Evolutionary conservation across 1,284 basidiomycete species (phyloP).

Genomic region (Veloporphyrellus conicus): DNA sequence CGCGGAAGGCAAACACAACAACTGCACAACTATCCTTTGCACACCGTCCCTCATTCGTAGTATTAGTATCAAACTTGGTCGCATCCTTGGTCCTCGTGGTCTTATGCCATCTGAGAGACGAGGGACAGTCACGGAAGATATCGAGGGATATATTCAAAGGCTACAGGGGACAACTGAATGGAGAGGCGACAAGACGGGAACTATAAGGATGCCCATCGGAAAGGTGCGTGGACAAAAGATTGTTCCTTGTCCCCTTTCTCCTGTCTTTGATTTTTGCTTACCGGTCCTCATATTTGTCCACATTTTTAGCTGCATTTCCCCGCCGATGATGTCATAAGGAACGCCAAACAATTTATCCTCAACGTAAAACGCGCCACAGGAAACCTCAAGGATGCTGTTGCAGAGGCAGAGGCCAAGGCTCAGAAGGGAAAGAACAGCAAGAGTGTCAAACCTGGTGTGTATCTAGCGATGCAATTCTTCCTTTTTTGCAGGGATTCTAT

Average conservation of each 20-base stretch:
- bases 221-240: constrained; percentile 41
- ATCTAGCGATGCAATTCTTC: background rate
- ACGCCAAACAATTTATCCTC: constrained; percentile 74
- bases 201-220: constrained; percentile 76
- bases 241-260: background rate
- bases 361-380: constrained; percentile 76
- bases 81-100: constrained; percentile 88
- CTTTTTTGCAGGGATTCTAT: background rate
- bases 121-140: constrained; percentile 89
- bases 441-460: constrained; percentile 40
- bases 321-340: constrained; percentile 70
- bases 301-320: constrained; percentile 66
- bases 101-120: constrained; percentile 93
- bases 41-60: constrained; percentile 76
- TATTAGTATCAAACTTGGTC: constrained; percentile 80
- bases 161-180: constrained; percentile 86
- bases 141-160: constrained; percentile 75
- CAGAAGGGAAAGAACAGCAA: constrained; percentile 39
- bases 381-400: constrained; percentile 47
- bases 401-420: constrained; percentile 27
- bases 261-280: background rate
- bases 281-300: constrained; percentile 5
- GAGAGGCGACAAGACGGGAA: constrained; percentile 86
- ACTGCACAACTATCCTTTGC: constrained; percentile 76
- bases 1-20: constrained; percentile 60